Percentiles rank a stretch among this genome's conserved stretches.
These are phyloP conservation scores for Coleophoma cylindrospora DNA, from an alignment of 2,329 filamentous ascomycete species.

Conservation along the genomic window DNA sequence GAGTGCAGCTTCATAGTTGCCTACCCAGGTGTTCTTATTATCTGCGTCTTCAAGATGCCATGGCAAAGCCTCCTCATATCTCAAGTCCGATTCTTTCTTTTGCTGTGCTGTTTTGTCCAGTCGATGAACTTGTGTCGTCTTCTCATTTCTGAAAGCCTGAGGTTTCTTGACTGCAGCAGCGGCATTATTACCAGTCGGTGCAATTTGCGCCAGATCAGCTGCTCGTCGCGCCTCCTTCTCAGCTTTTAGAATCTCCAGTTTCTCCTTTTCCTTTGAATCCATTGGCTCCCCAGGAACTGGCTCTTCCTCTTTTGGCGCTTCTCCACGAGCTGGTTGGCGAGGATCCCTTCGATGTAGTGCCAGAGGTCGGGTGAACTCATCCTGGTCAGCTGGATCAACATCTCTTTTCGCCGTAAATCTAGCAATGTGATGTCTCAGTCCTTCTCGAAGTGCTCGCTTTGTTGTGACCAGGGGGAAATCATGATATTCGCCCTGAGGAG, in stretches of 20 bases:
- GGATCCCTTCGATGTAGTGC: conserved; percentile 87
- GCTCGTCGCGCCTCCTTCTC: conserved; percentile 84
- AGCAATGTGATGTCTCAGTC: conserved; percentile 82
- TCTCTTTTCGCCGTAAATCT: conserved; percentile 60
- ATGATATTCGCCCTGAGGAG: conserved; percentile 34
- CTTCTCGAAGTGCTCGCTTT: conserved; percentile 73
- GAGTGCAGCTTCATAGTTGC: conserved; percentile 82
- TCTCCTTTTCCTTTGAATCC: conserved; percentile 56
- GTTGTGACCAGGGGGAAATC: conserved; percentile 76
- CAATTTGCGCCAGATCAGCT: conserved; percentile 86
- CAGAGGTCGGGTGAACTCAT: conserved; percentile 82
- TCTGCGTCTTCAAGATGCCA: conserved; percentile 98
- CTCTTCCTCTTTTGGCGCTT: conserved; percentile 56
- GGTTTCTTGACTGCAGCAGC: conserved; percentile 26
- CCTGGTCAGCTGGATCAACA: conserved; percentile 64
- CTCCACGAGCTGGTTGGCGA: conserved; percentile 59
- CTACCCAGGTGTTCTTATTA: conserved; percentile 90
- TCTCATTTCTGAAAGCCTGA: conserved; percentile 73
- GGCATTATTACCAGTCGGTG: conserved; percentile 65
- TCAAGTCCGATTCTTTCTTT: conserved; percentile 66
- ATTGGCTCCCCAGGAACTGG: conserved; percentile 32
- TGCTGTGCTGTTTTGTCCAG: conserved; percentile 65
- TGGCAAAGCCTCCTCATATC: conserved; percentile 91
- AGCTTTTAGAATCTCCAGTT: conserved; percentile 64
- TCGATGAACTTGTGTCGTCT: conserved; percentile 79